Evolutionary conservation across 768 basidiomycete genomes (phyloP), one percentile per base, ranked within the genome.

Genomic region (Erythrobasidium yunnanense): DNA sequence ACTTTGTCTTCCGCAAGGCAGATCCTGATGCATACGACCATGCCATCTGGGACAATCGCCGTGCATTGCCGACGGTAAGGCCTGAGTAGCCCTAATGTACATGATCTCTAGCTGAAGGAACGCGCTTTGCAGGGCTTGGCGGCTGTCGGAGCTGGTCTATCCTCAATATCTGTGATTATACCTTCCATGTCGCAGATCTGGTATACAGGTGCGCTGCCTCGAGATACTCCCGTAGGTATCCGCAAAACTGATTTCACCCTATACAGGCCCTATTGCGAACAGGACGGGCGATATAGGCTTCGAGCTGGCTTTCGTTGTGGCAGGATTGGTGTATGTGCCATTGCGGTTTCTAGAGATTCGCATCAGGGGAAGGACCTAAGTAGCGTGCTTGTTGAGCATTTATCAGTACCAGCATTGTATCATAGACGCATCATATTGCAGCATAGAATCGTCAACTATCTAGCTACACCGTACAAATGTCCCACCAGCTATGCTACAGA

Each of bases 1-100:
- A 82, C 74, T 77, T 80, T 69, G 75, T 81, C 72, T 81, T 82
- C 79, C 77, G 80, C 34, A 65, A 71, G 22, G 76, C 76, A 35
- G 67, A 72, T n/a, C 76, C 70, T 63, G 54, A 63, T 13, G 72
- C 72, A 38, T 81, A 80, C 73, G 71, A 78, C 70, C 75, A 77
- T 30, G 75, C 74, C 33, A 74, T 73, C 30, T 75, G 75, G 55
- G 76, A 77, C 74, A 75, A 75, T 62, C 62, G 69, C 54, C 65
- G 58, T 42, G 66, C 70, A 15, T 72, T 80, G 7, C 80, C 79
- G 1, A 50, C 77, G 15, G 79, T 58, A 13, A 42, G 56, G 33
- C 13, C 30, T 35, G 17, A n/a, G 20, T 34, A n/a, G 18, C 4
- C 23, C 42, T 22, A 46, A 34, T 55, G n/a, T 32, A 32, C 22